phyloP scores from a whole-genome alignment of 129 eudicot species.

The Centrapalus pauciflorus region DNA sequence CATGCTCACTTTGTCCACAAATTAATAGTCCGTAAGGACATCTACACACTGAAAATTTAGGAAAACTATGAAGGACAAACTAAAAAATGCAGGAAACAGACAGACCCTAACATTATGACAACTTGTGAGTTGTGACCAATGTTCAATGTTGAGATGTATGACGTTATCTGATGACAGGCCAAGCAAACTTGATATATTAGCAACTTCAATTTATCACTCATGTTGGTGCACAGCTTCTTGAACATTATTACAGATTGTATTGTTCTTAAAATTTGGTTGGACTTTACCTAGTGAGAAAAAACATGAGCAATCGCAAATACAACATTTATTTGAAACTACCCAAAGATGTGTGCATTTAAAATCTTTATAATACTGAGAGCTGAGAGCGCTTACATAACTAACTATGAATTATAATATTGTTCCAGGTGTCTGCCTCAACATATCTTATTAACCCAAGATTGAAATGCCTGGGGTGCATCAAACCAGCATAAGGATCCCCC shows the following conservation, averaged over 20 bases:
- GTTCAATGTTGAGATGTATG: not conserved
- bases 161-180: not conserved
- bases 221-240: not conserved
- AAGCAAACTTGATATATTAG: not conserved
- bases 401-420: not conserved
- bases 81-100: not conserved
- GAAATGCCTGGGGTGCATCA: not conserved
- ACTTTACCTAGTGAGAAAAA: not conserved
- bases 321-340: not conserved
- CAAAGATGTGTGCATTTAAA: not conserved
- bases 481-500: not conserved
- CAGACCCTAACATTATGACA: not conserved
- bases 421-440: not conserved
- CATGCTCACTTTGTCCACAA: constrained; percentile 9
- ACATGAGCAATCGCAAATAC: not conserved
- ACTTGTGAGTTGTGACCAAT: not conserved
- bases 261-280: not conserved
- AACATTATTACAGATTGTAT: not conserved
- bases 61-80: not conserved
- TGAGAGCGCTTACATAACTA: not conserved
- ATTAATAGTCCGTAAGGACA: not conserved
- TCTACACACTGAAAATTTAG: not conserved
- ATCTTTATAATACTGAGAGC: not conserved
- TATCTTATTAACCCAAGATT: not conserved
- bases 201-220: not conserved